Conservation (phyloP, 306 rosid genomes). For the Inga laurina region DNA sequence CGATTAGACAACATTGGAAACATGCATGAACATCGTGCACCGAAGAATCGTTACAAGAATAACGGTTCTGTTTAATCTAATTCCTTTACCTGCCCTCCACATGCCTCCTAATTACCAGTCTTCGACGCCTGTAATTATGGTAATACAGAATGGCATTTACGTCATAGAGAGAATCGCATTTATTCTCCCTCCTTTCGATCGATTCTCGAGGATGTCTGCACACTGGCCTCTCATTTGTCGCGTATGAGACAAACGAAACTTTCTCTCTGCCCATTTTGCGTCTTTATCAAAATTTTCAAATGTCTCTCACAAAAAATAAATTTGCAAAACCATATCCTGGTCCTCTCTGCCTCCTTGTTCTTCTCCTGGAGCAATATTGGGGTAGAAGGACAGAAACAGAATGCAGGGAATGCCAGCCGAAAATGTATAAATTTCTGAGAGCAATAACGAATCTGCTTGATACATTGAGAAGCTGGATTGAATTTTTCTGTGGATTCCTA, state of each 20-base stretch:
- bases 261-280: not conserved
- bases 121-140: not conserved
- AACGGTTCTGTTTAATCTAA: not conserved
- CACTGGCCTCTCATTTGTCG: not conserved
- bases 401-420: not conserved
- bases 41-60: not conserved
- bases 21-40: not conserved
- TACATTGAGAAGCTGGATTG: not conserved
- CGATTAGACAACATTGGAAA: not conserved
- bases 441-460: not conserved
- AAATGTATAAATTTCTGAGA: not conserved
- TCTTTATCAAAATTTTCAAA: not conserved
- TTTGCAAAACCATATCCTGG: not conserved
- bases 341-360: not conserved
- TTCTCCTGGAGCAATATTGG: not conserved
- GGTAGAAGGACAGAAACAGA: not conserved
- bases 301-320: not conserved
- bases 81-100: not conserved
- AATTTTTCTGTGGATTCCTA: not conserved
- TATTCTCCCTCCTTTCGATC: not conserved
- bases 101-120: not conserved
- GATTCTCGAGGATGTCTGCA: conserved; percentile 1
- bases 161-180: not conserved
- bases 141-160: not conserved
- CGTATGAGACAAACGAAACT: not conserved